Percentiles rank a stretch among this genome's conserved stretches.
phyloP scores from a whole-genome alignment of 257 asterid genomes.

The Ligustrum vulgare region DNA sequence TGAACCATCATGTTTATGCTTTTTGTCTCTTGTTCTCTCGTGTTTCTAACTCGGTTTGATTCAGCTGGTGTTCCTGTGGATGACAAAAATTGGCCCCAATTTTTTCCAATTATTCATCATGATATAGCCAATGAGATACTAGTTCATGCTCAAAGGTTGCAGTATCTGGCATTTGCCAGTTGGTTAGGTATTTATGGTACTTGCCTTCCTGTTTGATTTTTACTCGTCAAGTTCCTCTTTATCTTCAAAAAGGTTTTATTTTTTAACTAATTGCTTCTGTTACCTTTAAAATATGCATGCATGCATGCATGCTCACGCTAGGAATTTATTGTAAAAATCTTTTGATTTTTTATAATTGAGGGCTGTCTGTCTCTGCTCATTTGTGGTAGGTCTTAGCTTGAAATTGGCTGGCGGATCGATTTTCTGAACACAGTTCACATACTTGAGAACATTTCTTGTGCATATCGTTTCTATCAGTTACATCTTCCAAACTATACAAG shows the following conservation, averaged over 20 bases:
- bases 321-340: not conserved
- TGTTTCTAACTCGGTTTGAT: conserved; percentile 20
- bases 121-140: conserved; percentile 72
- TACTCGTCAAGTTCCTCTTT: not conserved
- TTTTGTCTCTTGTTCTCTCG: not conserved
- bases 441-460: not conserved
- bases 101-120: conserved; percentile 61
- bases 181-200: conserved; percentile 60
- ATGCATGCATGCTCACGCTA: not conserved
- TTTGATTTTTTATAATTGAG: not conserved
- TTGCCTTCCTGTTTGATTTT: conserved; percentile 2
- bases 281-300: not conserved
- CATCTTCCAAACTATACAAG: conserved; percentile 4
- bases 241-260: not conserved
- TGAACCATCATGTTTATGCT: not conserved
- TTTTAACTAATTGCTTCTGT: not conserved
- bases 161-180: conserved; percentile 73
- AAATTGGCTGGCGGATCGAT: not conserved
- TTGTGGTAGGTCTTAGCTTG: not conserved
- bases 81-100: conserved; percentile 66
- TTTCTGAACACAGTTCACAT: not conserved
- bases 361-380: not conserved
- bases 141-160: conserved; percentile 63
- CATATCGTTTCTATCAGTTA: not conserved
- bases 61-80: conserved; percentile 57